These are phyloP conservation scores for Coemansia sp. DNA, from an alignment of 192 early-diverging fungal species.

Conservation along the genomic window DNA sequence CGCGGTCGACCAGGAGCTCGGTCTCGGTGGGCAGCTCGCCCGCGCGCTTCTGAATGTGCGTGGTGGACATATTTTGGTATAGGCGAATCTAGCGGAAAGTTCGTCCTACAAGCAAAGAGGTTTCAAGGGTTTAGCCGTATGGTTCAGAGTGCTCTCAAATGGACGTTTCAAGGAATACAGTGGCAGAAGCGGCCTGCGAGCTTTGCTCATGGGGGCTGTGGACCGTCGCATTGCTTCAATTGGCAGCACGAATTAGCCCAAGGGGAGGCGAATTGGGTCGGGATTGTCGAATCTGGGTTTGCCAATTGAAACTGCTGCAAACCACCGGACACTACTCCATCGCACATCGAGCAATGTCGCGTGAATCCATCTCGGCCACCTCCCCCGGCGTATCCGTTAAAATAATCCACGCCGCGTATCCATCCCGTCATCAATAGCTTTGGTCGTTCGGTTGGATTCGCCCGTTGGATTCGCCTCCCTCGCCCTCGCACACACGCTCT, in stretches of 20 bases:
- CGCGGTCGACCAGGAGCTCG: slow-evolving; percentile 92
- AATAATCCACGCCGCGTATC: background rate
- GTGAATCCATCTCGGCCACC: background rate
- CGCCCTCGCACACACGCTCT: too few relatives aligned
- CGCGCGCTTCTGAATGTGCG: slow-evolving; percentile 54
- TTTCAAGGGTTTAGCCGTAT: background rate
- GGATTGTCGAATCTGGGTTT: too few relatives aligned
- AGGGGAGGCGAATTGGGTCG: too few relatives aligned
- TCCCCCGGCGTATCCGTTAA: background rate
- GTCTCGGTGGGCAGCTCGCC: slow-evolving; percentile 66
- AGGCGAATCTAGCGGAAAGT: background rate
- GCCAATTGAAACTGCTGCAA: too few relatives aligned
- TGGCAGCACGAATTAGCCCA: too few relatives aligned
- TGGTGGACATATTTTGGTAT: slow-evolving; percentile 36
- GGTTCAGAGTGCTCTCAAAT: too few relatives aligned
- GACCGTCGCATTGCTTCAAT: too few relatives aligned
- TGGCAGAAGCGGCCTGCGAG: too few relatives aligned
- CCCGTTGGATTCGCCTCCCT: background rate
- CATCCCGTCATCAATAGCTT: background rate
- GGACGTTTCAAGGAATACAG: too few relatives aligned
- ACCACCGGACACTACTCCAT: too few relatives aligned
- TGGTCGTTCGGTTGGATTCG: background rate
- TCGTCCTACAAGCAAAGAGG: background rate
- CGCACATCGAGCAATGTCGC: background rate
- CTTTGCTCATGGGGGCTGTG: too few relatives aligned